These are phyloP conservation scores for Pseudonitzschia delicatissima DNA, from an alignment of 108 stramenopile species.

Conservation along the genomic window DNA sequence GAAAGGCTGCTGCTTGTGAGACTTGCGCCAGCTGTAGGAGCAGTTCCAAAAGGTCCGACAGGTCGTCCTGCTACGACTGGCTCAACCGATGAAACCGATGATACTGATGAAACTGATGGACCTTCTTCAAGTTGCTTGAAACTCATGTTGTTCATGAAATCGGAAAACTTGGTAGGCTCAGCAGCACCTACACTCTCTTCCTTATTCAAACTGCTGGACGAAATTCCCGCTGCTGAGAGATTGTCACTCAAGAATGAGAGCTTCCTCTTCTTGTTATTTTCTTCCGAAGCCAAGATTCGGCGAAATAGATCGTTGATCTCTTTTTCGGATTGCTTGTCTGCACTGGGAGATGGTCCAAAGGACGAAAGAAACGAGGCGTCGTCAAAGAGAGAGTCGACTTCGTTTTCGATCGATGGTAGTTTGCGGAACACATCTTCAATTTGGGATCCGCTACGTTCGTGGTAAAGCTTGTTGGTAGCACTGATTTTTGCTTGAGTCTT, in stretches of 20 bases:
- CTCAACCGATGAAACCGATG: not conserved
- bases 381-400: constrained; percentile 3
- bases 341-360: not conserved
- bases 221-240: not conserved
- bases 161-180: too few species aligned
- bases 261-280: not conserved
- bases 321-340: not conserved
- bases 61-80: not conserved
- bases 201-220: too few species aligned
- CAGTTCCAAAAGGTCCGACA: not conserved
- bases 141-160: too few species aligned
- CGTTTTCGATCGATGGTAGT: not conserved
- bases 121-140: too few species aligned
- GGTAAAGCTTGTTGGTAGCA: not conserved
- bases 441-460: not conserved
- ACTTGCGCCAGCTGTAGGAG: too few species aligned
- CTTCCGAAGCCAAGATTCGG: not conserved
- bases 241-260: not conserved
- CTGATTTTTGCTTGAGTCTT: not conserved
- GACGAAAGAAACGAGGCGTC: not conserved
- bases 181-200: too few species aligned
- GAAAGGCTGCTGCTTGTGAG: too few species aligned
- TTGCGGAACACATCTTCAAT: not conserved
- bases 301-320: constrained; percentile 1
- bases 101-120: not conserved